Base-by-base conservation (phyloP, 2,329 filamentous ascomycete species). In the Aspergillus brunneoviolaceus region DNA sequence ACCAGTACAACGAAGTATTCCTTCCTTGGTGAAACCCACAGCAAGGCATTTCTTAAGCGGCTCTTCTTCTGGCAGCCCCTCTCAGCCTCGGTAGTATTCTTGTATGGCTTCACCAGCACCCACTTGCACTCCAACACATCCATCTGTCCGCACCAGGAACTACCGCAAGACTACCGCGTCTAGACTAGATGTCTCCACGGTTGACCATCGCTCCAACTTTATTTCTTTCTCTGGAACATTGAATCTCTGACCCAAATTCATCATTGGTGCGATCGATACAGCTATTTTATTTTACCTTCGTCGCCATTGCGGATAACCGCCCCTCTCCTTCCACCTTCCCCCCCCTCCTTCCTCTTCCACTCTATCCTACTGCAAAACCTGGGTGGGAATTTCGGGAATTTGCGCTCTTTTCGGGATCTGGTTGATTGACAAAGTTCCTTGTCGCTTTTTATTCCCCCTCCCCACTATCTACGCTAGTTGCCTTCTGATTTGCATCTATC, bases 101-200 rank as follows among this genome's bases (percentile, higher is more conserved):
- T 61, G 59, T 55, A 63, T 59, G 58, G 58, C 61, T 61, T 59
- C 61, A 63, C 50, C 59, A 51, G 57, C 59, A 39, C 57, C 62
- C 54, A 57, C 27, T 29, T 29, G 27, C 27, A 29, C 51, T 7
- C 39, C 39, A 16, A 45, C 51, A 58, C 47, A 47, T 56, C 55
- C 52, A 60, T 47, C 55, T 57, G 56, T 60, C 56, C 56, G 51
- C 57, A 51, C 55, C 53, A 54, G 39, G 39, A 19, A 56, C 39
- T 47, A 52, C 49, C 57, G 56, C 50, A 50, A 49, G 52, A 57
- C 54, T 57, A 51, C 57, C 55, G 57, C 62, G 39, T 51, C 51
- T 60, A 53, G 49, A 58, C 51, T 60, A 53, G 49, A 58, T 56
- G 47, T 49, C 58, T 51, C 58, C 55, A 52, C 55, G 51, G 53